Base-by-base conservation (phyloP, 805 yeast genomes). In the Wickerhamomyces canadensis region DNA sequence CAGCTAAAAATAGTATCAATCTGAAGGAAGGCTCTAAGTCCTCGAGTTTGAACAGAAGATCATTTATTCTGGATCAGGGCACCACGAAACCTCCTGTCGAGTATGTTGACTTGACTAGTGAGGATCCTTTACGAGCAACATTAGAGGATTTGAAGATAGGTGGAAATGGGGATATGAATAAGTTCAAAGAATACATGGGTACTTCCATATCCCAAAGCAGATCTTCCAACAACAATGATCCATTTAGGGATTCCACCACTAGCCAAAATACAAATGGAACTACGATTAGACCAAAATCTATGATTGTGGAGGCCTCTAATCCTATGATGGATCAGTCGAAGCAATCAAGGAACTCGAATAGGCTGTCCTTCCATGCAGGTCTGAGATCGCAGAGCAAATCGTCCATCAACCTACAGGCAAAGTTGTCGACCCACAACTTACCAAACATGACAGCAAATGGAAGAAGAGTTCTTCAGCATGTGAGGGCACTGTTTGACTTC, bases 401-500 rank as follows among this genome's bases (percentile, higher is more conserved):
- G 1, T 51, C 57, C 8, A 32, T 51, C 15, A 52, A 47, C 33
- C 29, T 51, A 29, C 53, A 52, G 29, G 45, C 47, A 6, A 49
- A 49, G 42, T 23, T 57, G 19, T 50, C 52, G 16, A 37, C 49
- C 5, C 44, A 39, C 31, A 67, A 64, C 13, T 53, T 74, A 8
- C 84, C 84, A 4, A 49, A 64, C 1, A 51, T 58, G 6, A 65
- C 81, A 1, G 59, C 69, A 4, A 77, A 74, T 35, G 84, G 84
- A 2, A 67, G 70, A 37, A 67, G 69, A 10, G 78, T 79, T 2
- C 42, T 78, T 4, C 59, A 66, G 32, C 75, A 78, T 43, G 64
- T 70, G 14, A 65, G 68, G 31, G 84, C 85, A 0, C 63, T 67
- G 36, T 80, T 72, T 45, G 79, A 71, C 35, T 79, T 78, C 57